Conservation (phyloP, 23 red algal species). For the Gracilaria vermiculophylla region DNA sequence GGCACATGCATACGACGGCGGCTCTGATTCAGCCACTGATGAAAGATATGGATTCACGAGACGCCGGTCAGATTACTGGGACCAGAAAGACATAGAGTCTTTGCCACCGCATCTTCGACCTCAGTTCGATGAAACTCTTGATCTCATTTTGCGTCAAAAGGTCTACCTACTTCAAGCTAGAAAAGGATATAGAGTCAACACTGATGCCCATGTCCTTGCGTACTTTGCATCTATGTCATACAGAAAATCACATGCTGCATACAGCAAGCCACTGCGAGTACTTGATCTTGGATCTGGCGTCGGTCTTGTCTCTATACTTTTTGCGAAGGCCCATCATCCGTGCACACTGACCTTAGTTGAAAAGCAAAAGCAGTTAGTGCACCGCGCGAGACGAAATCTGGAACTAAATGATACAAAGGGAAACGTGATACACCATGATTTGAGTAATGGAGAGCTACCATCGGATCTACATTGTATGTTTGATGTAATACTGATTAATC, state of each 20-base stretch:
- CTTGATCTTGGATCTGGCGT: slow-evolving; percentile 55
- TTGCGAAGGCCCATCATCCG: slow-evolving; percentile 12
- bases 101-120: slow-evolving; percentile 42
- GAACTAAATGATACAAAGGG: slow-evolving; percentile 18
- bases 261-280: slow-evolving; percentile 19
- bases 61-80: slow-evolving; percentile 29
- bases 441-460: slow-evolving; percentile 21
- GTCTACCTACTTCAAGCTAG: slow-evolving; percentile 50
- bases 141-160: slow-evolving; percentile 65
- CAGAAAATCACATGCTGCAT: neutral
- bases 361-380: slow-evolving; percentile 28
- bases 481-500: slow-evolving; percentile 67
- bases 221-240: slow-evolving; percentile 23
- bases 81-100: neutral
- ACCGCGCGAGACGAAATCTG: slow-evolving; percentile 36
- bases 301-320: slow-evolving; percentile 51
- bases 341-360: slow-evolving; percentile 8
- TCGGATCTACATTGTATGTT: neutral
- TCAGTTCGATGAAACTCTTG: slow-evolving; percentile 40
- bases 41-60: slow-evolving; percentile 32
- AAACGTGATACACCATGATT: slow-evolving; percentile 14
- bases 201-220: slow-evolving; percentile 52
- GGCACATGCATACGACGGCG: no score
- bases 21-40: no score
- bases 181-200: slow-evolving; percentile 46